Conservation (phyloP, 2,329 filamentous ascomycete genomes). For the Fusarium camptoceras region DNA sequence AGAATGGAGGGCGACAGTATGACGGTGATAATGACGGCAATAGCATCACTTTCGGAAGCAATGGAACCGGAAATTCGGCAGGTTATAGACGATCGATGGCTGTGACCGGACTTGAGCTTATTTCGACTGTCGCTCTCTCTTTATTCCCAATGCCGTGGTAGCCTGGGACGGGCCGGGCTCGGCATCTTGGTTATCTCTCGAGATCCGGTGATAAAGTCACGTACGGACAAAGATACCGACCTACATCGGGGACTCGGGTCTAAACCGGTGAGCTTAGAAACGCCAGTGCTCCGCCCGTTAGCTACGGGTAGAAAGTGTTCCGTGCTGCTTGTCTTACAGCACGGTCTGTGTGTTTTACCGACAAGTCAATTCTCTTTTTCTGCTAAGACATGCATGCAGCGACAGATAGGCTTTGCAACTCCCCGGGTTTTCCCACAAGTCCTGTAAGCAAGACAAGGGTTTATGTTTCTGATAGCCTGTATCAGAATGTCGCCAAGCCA, state of each 20-base stretch:
- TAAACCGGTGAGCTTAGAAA: slow-evolving; percentile 12
- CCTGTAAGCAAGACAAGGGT: slow-evolving; percentile 4
- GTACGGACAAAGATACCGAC: slow-evolving; percentile 19
- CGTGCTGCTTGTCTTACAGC: slow-evolving; percentile 14
- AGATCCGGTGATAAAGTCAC: not conserved
- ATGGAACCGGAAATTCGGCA: slow-evolving; percentile 1
- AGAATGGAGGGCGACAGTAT: not conserved
- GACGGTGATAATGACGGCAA: not conserved
- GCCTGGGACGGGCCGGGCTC: slow-evolving; percentile 14
- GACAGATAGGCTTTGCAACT: not conserved
- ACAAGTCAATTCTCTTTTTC: not conserved
- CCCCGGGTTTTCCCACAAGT: slow-evolving; percentile 5
- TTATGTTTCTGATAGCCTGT: slow-evolving; percentile 5
- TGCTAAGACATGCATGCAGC: slow-evolving; percentile 10
- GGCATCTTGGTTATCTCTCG: slow-evolving; percentile 12
- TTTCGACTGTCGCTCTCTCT: not conserved
- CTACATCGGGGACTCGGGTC: slow-evolving; percentile 27
- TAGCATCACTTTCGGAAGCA: not conserved
- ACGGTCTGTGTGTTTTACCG: not conserved
- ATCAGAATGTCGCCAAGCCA: slow-evolving; percentile 4
- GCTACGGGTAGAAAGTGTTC: not conserved
- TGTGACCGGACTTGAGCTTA: slow-evolving; percentile 12
- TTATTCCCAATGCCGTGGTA: not conserved
- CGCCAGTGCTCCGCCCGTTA: not conserved
- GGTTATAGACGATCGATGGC: not conserved